Evolutionary conservation across 2,329 filamentous ascomycete species (phyloP).

Genomic region (Penicillium sp.): DNA sequence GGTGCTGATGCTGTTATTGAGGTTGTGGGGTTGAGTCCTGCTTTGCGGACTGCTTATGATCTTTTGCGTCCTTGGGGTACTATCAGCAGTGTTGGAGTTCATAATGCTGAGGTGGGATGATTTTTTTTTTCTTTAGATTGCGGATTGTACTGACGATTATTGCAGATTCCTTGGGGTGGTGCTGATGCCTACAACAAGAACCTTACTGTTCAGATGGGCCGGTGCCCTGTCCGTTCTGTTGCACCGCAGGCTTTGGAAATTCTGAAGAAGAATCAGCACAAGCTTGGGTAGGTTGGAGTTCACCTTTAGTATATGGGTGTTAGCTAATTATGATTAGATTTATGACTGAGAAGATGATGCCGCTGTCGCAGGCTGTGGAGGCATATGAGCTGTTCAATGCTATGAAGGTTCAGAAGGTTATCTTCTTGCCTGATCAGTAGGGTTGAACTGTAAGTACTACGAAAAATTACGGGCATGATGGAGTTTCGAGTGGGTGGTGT

Average conservation of each 20-base stretch:
- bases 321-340: constrained; percentile 53
- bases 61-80: constrained; percentile 70
- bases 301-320: not conserved
- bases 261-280: constrained; percentile 66
- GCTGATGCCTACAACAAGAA: constrained; percentile 69
- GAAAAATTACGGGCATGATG: not conserved
- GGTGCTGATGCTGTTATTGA: constrained; percentile 86
- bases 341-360: constrained; percentile 76
- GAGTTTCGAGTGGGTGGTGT: not conserved
- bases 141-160: not conserved
- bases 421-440: constrained; percentile 57
- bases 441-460: not conserved
- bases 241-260: constrained; percentile 66
- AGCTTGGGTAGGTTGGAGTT: constrained; percentile 58
- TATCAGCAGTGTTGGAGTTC: constrained; percentile 74
- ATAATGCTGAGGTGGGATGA: constrained; percentile 65
- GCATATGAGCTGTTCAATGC: constrained; percentile 72
- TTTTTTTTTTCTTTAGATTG: not conserved
- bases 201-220: constrained; percentile 71
- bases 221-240: constrained; percentile 72
- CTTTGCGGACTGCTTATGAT: constrained; percentile 70
- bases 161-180: constrained; percentile 65
- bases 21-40: constrained; percentile 70
- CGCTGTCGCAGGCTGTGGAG: constrained; percentile 64
- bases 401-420: constrained; percentile 72